These are phyloP conservation scores for Babesia sp. DNA, from an alignment of 169 alveolate genomes.

Conservation along the genomic window DNA sequence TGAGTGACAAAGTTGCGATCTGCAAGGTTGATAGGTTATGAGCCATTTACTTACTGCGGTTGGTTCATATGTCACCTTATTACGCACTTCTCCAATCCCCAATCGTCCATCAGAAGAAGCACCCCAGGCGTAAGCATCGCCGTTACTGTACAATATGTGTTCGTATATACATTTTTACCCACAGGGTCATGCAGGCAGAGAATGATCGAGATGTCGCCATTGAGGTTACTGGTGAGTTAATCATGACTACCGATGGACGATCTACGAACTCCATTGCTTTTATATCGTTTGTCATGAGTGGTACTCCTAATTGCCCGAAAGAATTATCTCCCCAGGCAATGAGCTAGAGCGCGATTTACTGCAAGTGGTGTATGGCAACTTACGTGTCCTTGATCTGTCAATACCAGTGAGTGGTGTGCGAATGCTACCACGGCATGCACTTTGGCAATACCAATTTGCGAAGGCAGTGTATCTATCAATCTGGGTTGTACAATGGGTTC, in stretches of 20 bases:
- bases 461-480: slow-evolving; percentile 54
- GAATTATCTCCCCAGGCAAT: slow-evolving; percentile 76
- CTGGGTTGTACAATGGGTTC: slow-evolving; percentile 41
- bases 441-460: slow-evolving; percentile 37
- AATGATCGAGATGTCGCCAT: slow-evolving; percentile 46
- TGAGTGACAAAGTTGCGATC: slow-evolving; percentile 43
- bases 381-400: slow-evolving; percentile 45
- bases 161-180: neutral
- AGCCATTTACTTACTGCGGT: slow-evolving; percentile 43
- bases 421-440: slow-evolving; percentile 31
- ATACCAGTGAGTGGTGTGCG: slow-evolving; percentile 44
- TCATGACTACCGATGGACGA: slow-evolving; percentile 42
- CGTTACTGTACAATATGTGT: slow-evolving; percentile 24
- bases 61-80: slow-evolving; percentile 63
- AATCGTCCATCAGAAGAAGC: slow-evolving; percentile 62
- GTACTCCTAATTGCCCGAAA: slow-evolving; percentile 67
- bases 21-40: neutral
- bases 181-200: slow-evolving; percentile 53
- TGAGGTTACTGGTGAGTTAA: slow-evolving; percentile 19
- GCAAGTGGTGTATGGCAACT: neutral
- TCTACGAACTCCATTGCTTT: slow-evolving; percentile 49
- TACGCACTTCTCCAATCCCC: slow-evolving; percentile 67
- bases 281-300: slow-evolving; percentile 7
- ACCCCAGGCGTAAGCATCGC: slow-evolving; percentile 77
- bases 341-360: slow-evolving; percentile 16